A percentile compares a stretch with the other conserved stretches of the same genome.
Conservation (phyloP, 495 filamentous ascomycete genomes). For the Apiosordaria backusii region DNA sequence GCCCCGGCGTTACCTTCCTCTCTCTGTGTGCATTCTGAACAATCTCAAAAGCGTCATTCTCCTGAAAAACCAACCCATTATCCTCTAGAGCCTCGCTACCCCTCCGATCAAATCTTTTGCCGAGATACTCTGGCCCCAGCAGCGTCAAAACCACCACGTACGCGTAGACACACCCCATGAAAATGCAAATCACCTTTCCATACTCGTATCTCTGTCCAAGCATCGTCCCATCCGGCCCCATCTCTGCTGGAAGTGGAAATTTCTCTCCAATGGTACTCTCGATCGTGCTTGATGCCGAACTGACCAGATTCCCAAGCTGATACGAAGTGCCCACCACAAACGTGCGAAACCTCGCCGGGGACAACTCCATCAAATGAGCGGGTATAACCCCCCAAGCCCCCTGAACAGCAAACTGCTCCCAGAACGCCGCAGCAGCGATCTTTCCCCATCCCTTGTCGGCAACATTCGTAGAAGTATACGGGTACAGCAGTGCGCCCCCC, state of each 20-base stretch:
- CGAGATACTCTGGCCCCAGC: conserved; percentile 70
- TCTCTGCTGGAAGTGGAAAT: conserved; percentile 56
- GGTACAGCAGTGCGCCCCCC: conserved; percentile 60
- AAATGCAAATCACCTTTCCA: conserved; percentile 87
- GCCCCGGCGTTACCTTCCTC: not conserved
- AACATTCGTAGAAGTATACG: conserved; percentile 64
- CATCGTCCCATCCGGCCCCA: conserved; percentile 42
- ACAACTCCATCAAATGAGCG: conserved; percentile 85
- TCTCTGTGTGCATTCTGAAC: not conserved
- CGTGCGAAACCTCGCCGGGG: conserved; percentile 74
- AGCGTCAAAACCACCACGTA: conserved; percentile 75
- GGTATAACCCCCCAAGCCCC: conserved; percentile 83
- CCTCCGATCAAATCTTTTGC: conserved; percentile 54
- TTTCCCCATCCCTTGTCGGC: conserved; percentile 27
- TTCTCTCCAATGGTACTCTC: conserved; percentile 77
- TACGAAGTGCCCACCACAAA: conserved; percentile 82
- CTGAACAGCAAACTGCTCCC: conserved; percentile 87
- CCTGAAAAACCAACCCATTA: not conserved
- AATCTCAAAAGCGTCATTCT: not conserved
- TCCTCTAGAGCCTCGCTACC: not conserved
- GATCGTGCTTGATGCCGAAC: conserved; percentile 76
- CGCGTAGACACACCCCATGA: conserved; percentile 86
- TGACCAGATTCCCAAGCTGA: conserved; percentile 82
- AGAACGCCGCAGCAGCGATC: conserved; percentile 82
- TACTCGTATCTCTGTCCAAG: conserved; percentile 63